Conservation (phyloP, 2,329 filamentous ascomycete species). For the Aspergillus pseudoterreus region DNA sequence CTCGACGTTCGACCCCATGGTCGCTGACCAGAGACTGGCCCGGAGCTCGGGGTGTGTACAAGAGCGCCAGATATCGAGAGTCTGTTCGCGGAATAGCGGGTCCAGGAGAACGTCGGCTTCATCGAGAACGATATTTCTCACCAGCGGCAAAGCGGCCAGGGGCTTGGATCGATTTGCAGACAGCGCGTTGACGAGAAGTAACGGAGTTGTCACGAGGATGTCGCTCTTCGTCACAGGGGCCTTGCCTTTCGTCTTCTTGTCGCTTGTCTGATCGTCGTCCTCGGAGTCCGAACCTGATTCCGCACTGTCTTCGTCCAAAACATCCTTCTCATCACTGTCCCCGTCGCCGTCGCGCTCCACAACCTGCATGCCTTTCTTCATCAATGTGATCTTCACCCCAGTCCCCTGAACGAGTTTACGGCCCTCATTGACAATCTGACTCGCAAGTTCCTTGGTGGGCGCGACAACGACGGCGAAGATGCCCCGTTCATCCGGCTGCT, state of each 20-base stretch:
- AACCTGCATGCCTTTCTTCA: conserved; percentile 80
- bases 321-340: conserved; percentile 36
- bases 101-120: conserved; percentile 95
- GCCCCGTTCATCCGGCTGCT: conserved; percentile 53
- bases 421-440: conserved; percentile 78
- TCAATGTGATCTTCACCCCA: conserved; percentile 72
- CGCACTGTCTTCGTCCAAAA: conserved; percentile 35
- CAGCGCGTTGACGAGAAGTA: conserved; percentile 73
- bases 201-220: conserved; percentile 75
- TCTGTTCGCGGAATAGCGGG: conserved; percentile 84
- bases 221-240: conserved; percentile 66
- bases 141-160: conserved; percentile 56
- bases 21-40: conserved; percentile 89
- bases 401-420: conserved; percentile 75
- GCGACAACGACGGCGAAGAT: conserved; percentile 70
- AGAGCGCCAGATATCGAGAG: conserved; percentile 75
- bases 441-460: conserved; percentile 75
- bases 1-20: conserved; percentile 93
- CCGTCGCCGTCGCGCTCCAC: conserved; percentile 44
- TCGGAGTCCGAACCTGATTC: conserved; percentile 38
- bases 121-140: conserved; percentile 76
- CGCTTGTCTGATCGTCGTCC: conserved; percentile 22
- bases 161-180: conserved; percentile 45
- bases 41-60: conserved; percentile 68
- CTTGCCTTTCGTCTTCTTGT: conserved; percentile 25